These are phyloP conservation scores for Cardamine occulta DNA, from an alignment of 345 rosid species.

Conservation along the genomic window DNA sequence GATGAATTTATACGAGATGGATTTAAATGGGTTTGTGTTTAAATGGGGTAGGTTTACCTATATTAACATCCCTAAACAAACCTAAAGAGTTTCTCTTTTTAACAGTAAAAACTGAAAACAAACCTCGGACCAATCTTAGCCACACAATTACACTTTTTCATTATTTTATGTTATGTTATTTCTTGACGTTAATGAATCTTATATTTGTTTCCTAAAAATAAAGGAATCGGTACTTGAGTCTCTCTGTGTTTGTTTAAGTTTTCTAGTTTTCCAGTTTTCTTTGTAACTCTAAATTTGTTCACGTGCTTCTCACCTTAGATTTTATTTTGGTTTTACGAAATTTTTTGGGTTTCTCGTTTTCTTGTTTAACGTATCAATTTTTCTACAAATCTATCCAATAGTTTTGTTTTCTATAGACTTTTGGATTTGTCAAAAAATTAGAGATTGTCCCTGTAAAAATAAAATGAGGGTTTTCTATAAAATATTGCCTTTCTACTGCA, in stretches of 20 bases:
- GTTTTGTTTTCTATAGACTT: constrained; percentile 16
- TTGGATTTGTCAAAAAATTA: neutral
- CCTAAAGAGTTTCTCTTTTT: constrained; percentile 4
- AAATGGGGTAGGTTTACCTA: no score
- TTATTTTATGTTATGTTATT: neutral
- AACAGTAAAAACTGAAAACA: neutral
- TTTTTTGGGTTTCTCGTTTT: constrained; percentile 21
- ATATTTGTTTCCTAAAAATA: neutral
- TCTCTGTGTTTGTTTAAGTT: neutral
- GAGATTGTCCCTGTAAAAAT: neutral
- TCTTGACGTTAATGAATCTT: constrained; percentile 5
- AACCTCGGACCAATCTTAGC: constrained; percentile 30
- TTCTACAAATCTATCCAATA: constrained; percentile 23
- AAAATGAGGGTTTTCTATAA: neutral
- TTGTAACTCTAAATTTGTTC: neutral
- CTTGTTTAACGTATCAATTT: constrained; percentile 17
- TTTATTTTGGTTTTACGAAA: neutral
- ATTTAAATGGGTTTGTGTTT: no score
- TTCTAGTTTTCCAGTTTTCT: neutral
- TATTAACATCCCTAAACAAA: no score
- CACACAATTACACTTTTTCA: neutral
- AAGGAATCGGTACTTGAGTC: neutral
- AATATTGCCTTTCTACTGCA: neutral
- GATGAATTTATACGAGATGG: no score
- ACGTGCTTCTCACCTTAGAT: neutral